These are phyloP conservation scores for Musa beccarii DNA, from an alignment of 176 grass and related monocot genomes.

Conservation along the genomic window DNA sequence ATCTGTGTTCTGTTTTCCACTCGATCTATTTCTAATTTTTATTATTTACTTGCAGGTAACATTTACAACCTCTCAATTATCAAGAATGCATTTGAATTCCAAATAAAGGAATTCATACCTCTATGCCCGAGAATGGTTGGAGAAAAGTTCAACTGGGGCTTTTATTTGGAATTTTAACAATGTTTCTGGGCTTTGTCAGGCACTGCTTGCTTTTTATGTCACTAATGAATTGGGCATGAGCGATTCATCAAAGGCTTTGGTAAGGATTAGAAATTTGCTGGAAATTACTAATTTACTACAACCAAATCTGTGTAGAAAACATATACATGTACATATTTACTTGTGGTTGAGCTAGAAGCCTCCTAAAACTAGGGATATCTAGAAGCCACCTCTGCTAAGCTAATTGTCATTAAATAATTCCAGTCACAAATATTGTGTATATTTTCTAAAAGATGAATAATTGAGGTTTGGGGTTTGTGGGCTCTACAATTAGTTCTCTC, in stretches of 20 bases:
- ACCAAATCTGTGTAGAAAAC: background rate
- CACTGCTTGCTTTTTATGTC: constrained; percentile 90
- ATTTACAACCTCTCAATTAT: too few species aligned
- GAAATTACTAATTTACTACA: background rate
- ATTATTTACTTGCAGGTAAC: too few species aligned
- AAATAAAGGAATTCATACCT: background rate
- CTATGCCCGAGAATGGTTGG: background rate
- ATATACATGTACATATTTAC: too few species aligned
- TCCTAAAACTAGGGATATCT: too few species aligned
- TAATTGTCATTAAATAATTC: too few species aligned
- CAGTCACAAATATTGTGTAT: background rate
- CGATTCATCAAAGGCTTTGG: constrained; percentile 72
- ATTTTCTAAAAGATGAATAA: constrained; percentile 2
- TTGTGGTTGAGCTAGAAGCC: background rate
- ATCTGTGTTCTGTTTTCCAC: too few species aligned
- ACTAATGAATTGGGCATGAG: constrained; percentile 83
- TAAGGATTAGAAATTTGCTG: constrained; percentile 20
- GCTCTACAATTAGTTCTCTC: background rate
- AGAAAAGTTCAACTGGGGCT: background rate
- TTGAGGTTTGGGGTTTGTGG: background rate
- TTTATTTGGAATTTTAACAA: constrained; percentile 10
- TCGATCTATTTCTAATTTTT: too few species aligned
- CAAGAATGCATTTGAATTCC: background rate
- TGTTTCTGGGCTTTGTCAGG: constrained; percentile 35
- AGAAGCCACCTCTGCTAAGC: too few species aligned